Evolutionary conservation across 164 flowering plant genomes (phyloP).

Genomic region (Taxillus chinensis): DNA sequence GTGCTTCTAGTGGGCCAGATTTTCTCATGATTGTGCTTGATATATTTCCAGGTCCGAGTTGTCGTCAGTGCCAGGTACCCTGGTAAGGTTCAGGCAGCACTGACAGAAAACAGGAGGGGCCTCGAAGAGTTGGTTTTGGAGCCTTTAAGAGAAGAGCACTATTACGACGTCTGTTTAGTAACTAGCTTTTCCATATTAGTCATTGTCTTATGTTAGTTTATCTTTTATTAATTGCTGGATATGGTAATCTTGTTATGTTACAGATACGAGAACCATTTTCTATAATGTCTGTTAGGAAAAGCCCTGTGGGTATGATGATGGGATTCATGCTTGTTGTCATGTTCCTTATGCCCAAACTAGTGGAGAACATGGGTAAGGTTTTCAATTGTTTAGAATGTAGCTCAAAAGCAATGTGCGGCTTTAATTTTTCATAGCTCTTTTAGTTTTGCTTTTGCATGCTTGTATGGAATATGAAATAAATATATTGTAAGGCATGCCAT

Average conservation of each 20-base stretch:
- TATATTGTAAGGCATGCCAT: too few relatives aligned
- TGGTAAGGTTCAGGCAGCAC: constrained; percentile 91
- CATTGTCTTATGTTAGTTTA: constrained; percentile 5
- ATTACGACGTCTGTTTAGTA: constrained; percentile 56
- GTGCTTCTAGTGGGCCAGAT: neutral
- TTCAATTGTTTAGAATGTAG: neutral
- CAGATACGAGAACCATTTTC: constrained; percentile 92
- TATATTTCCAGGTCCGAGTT: constrained; percentile 65
- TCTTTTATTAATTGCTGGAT: neutral
- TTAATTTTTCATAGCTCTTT: too few relatives aligned
- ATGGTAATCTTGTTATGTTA: constrained; percentile 9
- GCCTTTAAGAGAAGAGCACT: constrained; percentile 78
- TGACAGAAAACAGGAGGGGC: constrained; percentile 78
- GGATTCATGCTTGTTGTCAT: constrained; percentile 90
- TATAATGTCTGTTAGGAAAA: constrained; percentile 69
- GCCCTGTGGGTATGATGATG: constrained; percentile 98
- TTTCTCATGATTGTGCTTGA: constrained; percentile 5
- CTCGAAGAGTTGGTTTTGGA: constrained; percentile 79
- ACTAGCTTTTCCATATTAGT: neutral
- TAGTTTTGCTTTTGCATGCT: too few relatives aligned
- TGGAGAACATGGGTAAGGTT: constrained; percentile 80
- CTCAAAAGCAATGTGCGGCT: too few relatives aligned
- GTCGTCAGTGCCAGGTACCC: constrained; percentile 96
- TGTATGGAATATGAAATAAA: too few relatives aligned
- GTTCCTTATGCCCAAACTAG: constrained; percentile 84